A percentile compares a stretch with the other conserved stretches of the same genome.
Evolutionary conservation across 2,329 filamentous ascomycete genomes (phyloP).

Genomic region (Aspergillus sp.): DNA sequence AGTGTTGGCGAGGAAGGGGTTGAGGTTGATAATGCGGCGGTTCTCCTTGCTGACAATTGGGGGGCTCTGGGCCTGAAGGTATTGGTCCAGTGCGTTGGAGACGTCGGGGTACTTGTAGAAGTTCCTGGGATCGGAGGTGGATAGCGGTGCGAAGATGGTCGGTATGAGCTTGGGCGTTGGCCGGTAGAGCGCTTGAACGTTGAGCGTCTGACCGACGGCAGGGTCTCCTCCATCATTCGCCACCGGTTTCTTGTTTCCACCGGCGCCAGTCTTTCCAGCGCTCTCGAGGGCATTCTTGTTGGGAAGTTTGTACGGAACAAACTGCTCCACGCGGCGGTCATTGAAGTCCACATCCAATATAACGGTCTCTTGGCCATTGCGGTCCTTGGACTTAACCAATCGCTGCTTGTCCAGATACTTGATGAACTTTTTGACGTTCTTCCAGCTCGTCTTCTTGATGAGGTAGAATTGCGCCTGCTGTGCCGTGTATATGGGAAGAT

Average conservation of each 20-base stretch:
- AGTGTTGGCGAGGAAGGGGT: constrained; percentile 62
- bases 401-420: constrained; percentile 64
- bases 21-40: constrained; percentile 60
- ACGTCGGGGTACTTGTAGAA: constrained; percentile 63
- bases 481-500: constrained; percentile 59
- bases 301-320: constrained; percentile 63
- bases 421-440: constrained; percentile 69
- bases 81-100: constrained; percentile 56
- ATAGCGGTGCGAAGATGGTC: constrained; percentile 50
- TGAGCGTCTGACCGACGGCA: constrained; percentile 43
- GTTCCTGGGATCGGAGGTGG: constrained; percentile 50
- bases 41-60: constrained; percentile 57
- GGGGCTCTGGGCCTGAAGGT: constrained; percentile 56
- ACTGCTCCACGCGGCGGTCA: constrained; percentile 53
- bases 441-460: constrained; percentile 71
- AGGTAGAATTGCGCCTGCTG: constrained; percentile 58
- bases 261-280: constrained; percentile 31
- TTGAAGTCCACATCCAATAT: constrained; percentile 66
- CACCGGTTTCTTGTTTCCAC: constrained; percentile 29
- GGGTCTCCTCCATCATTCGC: constrained; percentile 35
- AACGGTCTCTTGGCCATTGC: constrained; percentile 62
- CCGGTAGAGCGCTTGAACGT: constrained; percentile 54
- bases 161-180: constrained; percentile 59
- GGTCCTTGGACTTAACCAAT: constrained; percentile 65
- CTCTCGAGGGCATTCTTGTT: constrained; percentile 54